Percentiles rank a stretch among this genome's conserved stretches.
Conservation (phyloP, 257 asterid genomes). For the Penstemon barbatus region DNA sequence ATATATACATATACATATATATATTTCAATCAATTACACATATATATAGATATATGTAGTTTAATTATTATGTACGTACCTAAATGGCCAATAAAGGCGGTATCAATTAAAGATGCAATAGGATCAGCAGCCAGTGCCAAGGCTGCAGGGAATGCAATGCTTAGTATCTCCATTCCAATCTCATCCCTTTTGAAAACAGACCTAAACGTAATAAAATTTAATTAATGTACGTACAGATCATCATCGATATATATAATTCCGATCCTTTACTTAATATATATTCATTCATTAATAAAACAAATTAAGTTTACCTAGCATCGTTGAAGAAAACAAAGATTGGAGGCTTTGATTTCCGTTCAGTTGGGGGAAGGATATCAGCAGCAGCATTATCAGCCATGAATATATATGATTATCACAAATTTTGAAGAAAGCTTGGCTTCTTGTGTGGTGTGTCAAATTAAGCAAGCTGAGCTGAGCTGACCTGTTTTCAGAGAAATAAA, state of each 20-base stretch:
- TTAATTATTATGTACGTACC: constrained; percentile 36
- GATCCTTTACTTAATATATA: no score
- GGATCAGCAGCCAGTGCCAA: constrained; percentile 97
- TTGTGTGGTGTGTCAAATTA: no score
- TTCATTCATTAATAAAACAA: no score
- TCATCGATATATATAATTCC: no score
- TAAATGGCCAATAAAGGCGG: constrained; percentile 83
- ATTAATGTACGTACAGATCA: no score
- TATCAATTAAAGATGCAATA: constrained; percentile 82
- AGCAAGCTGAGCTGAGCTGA: no score
- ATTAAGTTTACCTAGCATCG: constrained; percentile 49
- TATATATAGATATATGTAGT: no score
- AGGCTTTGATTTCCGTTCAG: constrained; percentile 42
- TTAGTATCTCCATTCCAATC: constrained; percentile 69
- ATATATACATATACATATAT: not conserved
- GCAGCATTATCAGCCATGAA: constrained; percentile 52
- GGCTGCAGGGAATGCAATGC: constrained; percentile 89
- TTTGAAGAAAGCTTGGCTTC: no score
- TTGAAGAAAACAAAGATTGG: constrained; percentile 72
- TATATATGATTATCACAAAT: no score
- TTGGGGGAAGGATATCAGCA: constrained; percentile 16
- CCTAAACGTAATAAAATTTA: constrained; percentile 27
- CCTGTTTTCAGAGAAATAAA: no score
- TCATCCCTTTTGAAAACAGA: constrained; percentile 65
- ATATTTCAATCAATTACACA: no score